A percentile compares a stretch with the other conserved stretches of the same genome.
Conservation (phyloP, 352 stramenopile species). For the Phytophthora sojae region DNA sequence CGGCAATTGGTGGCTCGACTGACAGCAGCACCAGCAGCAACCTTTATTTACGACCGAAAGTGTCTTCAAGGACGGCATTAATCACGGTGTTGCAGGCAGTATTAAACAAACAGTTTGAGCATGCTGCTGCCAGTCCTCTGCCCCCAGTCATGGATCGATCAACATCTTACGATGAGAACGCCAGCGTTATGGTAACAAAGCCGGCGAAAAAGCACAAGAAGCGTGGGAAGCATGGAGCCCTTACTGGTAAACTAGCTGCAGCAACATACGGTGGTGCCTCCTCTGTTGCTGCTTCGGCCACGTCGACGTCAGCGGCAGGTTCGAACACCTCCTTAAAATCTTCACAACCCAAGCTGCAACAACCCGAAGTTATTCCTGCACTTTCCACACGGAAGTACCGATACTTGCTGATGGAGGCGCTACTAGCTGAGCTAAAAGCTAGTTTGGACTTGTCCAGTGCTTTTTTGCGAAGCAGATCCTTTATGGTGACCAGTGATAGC, state of each 20-base stretch:
- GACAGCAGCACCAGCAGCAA: constrained; percentile 12
- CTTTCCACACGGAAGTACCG: constrained; percentile 58
- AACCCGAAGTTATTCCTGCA: constrained; percentile 38
- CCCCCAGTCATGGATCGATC: constrained; percentile 38
- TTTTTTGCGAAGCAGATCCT: constrained; percentile 59
- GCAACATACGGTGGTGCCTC: constrained; percentile 16
- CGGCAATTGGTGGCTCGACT: neutral
- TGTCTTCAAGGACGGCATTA: constrained; percentile 27
- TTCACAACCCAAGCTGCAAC: constrained; percentile 40
- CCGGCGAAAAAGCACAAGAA: constrained; percentile 51
- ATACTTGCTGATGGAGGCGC: constrained; percentile 67
- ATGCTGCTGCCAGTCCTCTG: constrained; percentile 22
- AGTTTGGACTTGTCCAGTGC: constrained; percentile 55
- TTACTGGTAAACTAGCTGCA: constrained; percentile 33
- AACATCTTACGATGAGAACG: constrained; percentile 40
- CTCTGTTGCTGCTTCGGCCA: constrained; percentile 4
- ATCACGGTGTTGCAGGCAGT: constrained; percentile 57
- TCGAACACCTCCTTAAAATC: constrained; percentile 29
- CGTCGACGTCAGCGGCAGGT: constrained; percentile 1
- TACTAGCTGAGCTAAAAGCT: constrained; percentile 62
- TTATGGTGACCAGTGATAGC: constrained; percentile 73
- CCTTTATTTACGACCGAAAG: constrained; percentile 16
- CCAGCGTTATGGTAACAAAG: constrained; percentile 37
- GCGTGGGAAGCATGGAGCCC: constrained; percentile 42
- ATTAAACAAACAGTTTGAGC: constrained; percentile 67